Evolutionary conservation across 2,329 filamentous ascomycete species (phyloP).

Genomic region (Thielaviopsis punctulata): DNA sequence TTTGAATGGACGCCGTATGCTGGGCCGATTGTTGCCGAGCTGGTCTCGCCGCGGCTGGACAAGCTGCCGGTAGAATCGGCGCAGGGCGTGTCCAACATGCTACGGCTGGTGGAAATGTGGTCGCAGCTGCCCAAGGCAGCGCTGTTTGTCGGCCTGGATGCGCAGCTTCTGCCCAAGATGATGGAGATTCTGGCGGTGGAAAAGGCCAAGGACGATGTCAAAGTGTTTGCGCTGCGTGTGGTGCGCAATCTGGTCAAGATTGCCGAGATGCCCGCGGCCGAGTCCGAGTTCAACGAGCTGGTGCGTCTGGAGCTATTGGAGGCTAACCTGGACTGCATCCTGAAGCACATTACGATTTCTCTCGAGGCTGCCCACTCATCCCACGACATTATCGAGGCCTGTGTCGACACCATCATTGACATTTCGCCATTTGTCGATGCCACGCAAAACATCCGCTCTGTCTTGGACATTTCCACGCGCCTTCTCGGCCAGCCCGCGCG

Average conservation of each 20-base stretch:
- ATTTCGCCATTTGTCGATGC: constrained; percentile 54
- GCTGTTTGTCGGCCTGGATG: constrained; percentile 44
- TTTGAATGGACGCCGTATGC: constrained; percentile 61
- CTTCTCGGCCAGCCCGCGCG: constrained; percentile 73
- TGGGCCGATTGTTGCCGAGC: constrained; percentile 50
- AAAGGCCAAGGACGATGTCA: constrained; percentile 74
- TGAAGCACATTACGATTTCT: constrained; percentile 50
- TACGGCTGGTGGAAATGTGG: constrained; percentile 71
- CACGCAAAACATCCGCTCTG: constrained; percentile 51
- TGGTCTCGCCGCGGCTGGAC: constrained; percentile 60
- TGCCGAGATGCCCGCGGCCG: constrained; percentile 34
- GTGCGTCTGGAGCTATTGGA: constrained; percentile 39
- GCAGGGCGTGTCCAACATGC: constrained; percentile 69
- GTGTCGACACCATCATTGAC: constrained; percentile 62
- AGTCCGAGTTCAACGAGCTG: constrained; percentile 38
- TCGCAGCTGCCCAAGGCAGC: constrained; percentile 49
- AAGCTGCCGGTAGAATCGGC: constrained; percentile 73
- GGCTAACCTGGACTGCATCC: constrained; percentile 39
- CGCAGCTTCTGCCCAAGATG: constrained; percentile 51
- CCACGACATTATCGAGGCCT: constrained; percentile 61
- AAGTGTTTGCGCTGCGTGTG: constrained; percentile 62
- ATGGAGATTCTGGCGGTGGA: constrained; percentile 53
- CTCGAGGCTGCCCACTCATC: constrained; percentile 43
- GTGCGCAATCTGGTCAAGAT: constrained; percentile 51
- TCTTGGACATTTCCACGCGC: constrained; percentile 66